phyloP scores from a whole-genome alignment of 2,329 filamentous ascomycete species.

The Paraphoma sp. region DNA sequence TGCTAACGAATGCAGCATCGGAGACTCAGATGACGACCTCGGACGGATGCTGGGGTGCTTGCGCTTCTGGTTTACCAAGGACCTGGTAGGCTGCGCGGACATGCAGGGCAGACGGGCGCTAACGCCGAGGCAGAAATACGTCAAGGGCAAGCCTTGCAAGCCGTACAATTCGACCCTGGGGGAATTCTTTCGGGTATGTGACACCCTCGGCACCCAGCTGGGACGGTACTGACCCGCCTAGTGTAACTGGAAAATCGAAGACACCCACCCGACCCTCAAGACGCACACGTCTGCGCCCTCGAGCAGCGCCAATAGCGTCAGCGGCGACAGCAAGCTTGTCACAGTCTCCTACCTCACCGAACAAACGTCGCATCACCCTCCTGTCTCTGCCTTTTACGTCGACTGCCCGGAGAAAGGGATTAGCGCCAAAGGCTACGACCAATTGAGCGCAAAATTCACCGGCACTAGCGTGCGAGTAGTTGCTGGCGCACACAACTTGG shows the following conservation, averaged over 20 bases:
- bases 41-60: constrained; percentile 95
- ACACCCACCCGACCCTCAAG: constrained; percentile 69
- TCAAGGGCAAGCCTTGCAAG: constrained; percentile 98
- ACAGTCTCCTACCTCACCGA: constrained; percentile 94
- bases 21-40: constrained; percentile 87
- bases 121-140: constrained; percentile 74
- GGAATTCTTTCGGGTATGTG: constrained; percentile 89
- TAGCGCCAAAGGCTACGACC: constrained; percentile 87
- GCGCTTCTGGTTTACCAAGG: constrained; percentile 98
- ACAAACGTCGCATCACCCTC: constrained; percentile 97
- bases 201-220: not conserved
- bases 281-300: constrained; percentile 51
- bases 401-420: constrained; percentile 92
- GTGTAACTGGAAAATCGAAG: constrained; percentile 95
- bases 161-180: constrained; percentile 97
- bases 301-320: constrained; percentile 45
- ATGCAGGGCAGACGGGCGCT: constrained; percentile 18
- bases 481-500: constrained; percentile 90
- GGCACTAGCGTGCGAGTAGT: constrained; percentile 92
- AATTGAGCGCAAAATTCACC: constrained; percentile 97
- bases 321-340: constrained; percentile 60
- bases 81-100: constrained; percentile 64
- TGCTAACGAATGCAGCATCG: constrained; percentile 64
- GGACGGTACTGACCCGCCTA: constrained; percentile 47
- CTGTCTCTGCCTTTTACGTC: constrained; percentile 94